Base-by-base conservation (phyloP, 768 basidiomycete genomes). In the Chlorophyllum brunneum region DNA sequence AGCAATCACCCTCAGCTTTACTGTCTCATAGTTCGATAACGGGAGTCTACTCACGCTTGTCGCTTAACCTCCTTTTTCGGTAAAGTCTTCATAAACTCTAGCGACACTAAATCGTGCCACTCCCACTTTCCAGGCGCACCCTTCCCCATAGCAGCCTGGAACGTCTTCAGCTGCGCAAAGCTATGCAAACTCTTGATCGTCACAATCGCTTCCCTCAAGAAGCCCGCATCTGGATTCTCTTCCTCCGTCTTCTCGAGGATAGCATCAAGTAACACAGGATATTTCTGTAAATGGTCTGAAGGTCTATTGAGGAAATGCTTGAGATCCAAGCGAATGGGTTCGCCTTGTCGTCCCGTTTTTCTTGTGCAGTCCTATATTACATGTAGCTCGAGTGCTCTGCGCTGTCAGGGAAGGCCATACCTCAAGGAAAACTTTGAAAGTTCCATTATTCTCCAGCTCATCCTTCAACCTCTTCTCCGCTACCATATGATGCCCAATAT, bases 401-500 rank as follows among this genome's bases (percentile, higher is more conserved):
- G 30, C 39, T 46, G 13, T 7, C 38, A 52, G 16, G n/a, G 24
- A 31, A 55, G 44, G n/a, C n/a, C 44, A 27, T 38, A 92, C 92
- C 81, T 95, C 92, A 16, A 97, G 73, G 66, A 97, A 94, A 31
- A 88, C 67, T 47, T 86, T 75, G 63, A 98, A 90, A 48, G 88
- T 83, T 1, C 84, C 72, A 63, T 97, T 98, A 27, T 67, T 71
- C 40, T 93, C 91, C 27, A 83, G 69, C 71, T 97, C 95, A 24
- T 94, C 89, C 63, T 89, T 91, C 63, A 98, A 69, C 53, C 87
- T 71, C 69, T 88, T 89, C 69, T 95, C 93, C 1, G 92, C 93
- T 5, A 85, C 69, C 0, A 92, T 92, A 38, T 92, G 77, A 65
- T 89, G 85, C 1, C 89, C 91, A 29, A 92, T 79, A 59, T 95